phyloP scores from a whole-genome alignment of 2,329 filamentous ascomycete species.

The Penicillium sp. region DNA sequence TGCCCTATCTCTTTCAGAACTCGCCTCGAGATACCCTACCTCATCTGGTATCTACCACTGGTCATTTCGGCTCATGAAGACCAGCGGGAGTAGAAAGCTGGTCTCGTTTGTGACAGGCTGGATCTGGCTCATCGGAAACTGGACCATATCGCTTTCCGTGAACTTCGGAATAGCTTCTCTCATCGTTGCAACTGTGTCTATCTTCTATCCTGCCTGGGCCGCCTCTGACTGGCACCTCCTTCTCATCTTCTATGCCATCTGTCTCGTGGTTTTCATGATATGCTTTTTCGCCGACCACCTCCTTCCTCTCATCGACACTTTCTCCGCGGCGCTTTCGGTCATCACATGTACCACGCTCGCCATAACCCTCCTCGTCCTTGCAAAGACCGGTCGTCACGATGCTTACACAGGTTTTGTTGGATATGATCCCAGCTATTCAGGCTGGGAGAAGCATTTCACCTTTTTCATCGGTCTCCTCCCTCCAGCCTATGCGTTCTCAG shows the following conservation, averaged over 20 bases:
- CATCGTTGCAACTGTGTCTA: constrained; percentile 50
- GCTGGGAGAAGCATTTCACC: constrained; percentile 56
- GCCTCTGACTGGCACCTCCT: constrained; percentile 64
- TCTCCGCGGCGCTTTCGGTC: constrained; percentile 50
- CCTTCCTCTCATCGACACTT: constrained; percentile 61
- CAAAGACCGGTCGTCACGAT: constrained; percentile 52
- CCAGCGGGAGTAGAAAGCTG: constrained; percentile 41
- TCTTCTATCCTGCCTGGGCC: constrained; percentile 54
- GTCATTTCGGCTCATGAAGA: constrained; percentile 47
- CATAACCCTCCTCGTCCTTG: constrained; percentile 55
- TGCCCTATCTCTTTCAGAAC: constrained; percentile 51
- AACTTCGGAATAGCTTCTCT: constrained; percentile 57
- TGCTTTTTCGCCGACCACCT: constrained; percentile 66
- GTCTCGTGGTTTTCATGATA: constrained; percentile 63
- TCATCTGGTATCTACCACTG: constrained; percentile 55
- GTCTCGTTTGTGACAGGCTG: constrained; percentile 55
- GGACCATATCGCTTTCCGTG: constrained; percentile 53
- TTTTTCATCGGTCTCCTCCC: constrained; percentile 63
- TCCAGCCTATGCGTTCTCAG: constrained; percentile 57
- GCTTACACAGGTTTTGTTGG: background rate
- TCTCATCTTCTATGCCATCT: constrained; percentile 68
- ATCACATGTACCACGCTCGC: constrained; percentile 54
- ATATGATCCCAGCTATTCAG: constrained; percentile 40
- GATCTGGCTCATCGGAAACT: constrained; percentile 54
- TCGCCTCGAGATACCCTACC: constrained; percentile 53